Conservation (phyloP, 768 basidiomycete genomes). For the Lactarius deliciosus region DNA sequence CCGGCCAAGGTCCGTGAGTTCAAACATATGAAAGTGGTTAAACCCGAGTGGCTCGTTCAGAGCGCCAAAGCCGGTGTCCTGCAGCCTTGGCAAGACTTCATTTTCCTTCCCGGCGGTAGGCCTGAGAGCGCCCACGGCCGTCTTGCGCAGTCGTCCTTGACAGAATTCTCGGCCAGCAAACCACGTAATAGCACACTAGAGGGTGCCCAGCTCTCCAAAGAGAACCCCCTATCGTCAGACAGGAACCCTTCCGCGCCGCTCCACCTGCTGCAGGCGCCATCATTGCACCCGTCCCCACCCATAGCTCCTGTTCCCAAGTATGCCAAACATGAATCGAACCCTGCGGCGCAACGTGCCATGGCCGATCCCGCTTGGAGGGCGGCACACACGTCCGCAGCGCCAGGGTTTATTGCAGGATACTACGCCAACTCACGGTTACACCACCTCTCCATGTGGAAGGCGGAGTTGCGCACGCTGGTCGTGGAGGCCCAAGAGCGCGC, state of each 20-base stretch:
- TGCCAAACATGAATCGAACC: slow-evolving; percentile 67
- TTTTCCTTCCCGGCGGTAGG: slow-evolving; percentile 52
- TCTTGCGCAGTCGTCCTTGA: slow-evolving; percentile 41
- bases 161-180: slow-evolving; percentile 29
- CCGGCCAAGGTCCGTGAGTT: slow-evolving; percentile 89
- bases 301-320: slow-evolving; percentile 58
- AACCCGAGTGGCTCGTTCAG: slow-evolving; percentile 84
- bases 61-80: slow-evolving; percentile 67
- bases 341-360: slow-evolving; percentile 74
- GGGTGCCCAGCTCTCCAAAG: neutral
- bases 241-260: neutral
- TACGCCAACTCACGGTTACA: slow-evolving; percentile 86
- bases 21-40: slow-evolving; percentile 85
- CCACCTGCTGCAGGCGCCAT: slow-evolving; percentile 39
- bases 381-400: slow-evolving; percentile 82
- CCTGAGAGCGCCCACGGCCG: slow-evolving; percentile 52
- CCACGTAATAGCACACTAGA: slow-evolving; percentile 1
- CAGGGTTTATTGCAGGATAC: slow-evolving; percentile 78
- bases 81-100: slow-evolving; percentile 79
- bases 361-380: slow-evolving; percentile 82
- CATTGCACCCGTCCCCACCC: slow-evolving; percentile 44
- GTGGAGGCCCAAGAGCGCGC: slow-evolving; percentile 73
- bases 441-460: slow-evolving; percentile 88
- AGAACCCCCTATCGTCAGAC: slow-evolving; percentile 4
- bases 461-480: slow-evolving; percentile 80